These are phyloP conservation scores for Zymoseptoria tritici DNA, from an alignment of 2,329 filamentous ascomycete genomes.

Conservation along the genomic window DNA sequence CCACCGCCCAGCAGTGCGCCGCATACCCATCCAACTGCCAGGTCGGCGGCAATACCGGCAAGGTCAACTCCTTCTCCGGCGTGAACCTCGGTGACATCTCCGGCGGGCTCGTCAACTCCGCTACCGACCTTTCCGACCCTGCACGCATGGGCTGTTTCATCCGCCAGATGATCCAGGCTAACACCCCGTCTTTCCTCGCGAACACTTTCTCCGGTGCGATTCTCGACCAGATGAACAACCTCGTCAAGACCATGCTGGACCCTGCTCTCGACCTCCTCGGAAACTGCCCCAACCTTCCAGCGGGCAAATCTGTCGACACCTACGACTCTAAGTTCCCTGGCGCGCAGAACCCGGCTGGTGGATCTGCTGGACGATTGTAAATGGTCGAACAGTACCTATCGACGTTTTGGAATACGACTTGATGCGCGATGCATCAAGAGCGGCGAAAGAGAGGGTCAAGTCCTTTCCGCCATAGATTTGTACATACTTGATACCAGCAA, in stretches of 20 bases:
- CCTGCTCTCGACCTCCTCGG: conserved; percentile 11
- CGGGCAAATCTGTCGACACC: conserved; percentile 10
- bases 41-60: conserved; percentile 21
- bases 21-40: conserved; percentile 19
- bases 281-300: conserved; percentile 14
- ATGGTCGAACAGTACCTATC: background rate
- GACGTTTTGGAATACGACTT: no score
- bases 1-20: conserved; percentile 21
- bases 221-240: conserved; percentile 5
- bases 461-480: no score
- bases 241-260: conserved; percentile 8
- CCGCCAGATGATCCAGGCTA: conserved; percentile 18
- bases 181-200: conserved; percentile 15
- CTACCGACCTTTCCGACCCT: conserved; percentile 18
- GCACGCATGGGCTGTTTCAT: conserved; percentile 20
- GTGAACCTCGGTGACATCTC: conserved; percentile 20
- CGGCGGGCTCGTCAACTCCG: conserved; percentile 18
- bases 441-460: background rate
- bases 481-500: no score
- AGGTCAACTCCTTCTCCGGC: conserved; percentile 21
- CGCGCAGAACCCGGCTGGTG: conserved; percentile 2
- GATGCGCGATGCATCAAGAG: no score
- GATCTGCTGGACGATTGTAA: background rate
- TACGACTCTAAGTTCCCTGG: conserved; percentile 13
- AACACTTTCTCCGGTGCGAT: conserved; percentile 15